phyloP scores from a whole-genome alignment of 2,329 filamentous ascomycete genomes.

The Microdochium bolleyi region DNA sequence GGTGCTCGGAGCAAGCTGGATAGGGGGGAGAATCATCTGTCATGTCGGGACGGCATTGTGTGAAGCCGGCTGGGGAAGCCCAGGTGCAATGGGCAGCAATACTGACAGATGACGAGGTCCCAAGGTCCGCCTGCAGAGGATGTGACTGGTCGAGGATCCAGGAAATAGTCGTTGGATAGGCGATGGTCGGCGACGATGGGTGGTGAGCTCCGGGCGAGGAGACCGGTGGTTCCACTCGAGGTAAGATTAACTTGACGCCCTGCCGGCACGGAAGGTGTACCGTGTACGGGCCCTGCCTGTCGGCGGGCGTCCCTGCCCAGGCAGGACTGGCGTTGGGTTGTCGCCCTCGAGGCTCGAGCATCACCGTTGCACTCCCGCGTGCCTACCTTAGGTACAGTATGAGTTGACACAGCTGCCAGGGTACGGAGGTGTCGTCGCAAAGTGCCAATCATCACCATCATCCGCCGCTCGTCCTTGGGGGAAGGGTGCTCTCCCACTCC shows the following conservation, averaged over 20 bases:
- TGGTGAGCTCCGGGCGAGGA: neutral
- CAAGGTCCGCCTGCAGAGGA: too few relatives aligned
- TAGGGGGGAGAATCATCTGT: neutral
- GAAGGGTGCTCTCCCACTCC: too few relatives aligned
- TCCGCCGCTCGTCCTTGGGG: too few relatives aligned
- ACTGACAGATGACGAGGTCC: too few relatives aligned
- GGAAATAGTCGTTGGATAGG: neutral
- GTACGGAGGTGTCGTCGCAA: neutral
- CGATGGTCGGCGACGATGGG: neutral
- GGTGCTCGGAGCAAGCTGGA: neutral
- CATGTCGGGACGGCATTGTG: neutral
- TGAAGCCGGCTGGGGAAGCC: too few relatives aligned
- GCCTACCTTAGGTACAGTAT: too few relatives aligned
- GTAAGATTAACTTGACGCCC: neutral
- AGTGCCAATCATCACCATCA: neutral
- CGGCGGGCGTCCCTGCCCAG: neutral
- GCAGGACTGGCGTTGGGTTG: too few relatives aligned
- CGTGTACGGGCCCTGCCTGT: neutral
- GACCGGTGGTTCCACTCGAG: neutral
- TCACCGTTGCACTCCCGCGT: neutral
- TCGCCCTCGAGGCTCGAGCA: neutral
- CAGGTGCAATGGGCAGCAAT: too few relatives aligned
- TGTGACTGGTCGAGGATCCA: too few relatives aligned
- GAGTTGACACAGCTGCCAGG: too few relatives aligned
- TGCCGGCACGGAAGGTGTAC: neutral